Conservation (phyloP, 805 yeast genomes). For the Blastobotrys robertii region DNA sequence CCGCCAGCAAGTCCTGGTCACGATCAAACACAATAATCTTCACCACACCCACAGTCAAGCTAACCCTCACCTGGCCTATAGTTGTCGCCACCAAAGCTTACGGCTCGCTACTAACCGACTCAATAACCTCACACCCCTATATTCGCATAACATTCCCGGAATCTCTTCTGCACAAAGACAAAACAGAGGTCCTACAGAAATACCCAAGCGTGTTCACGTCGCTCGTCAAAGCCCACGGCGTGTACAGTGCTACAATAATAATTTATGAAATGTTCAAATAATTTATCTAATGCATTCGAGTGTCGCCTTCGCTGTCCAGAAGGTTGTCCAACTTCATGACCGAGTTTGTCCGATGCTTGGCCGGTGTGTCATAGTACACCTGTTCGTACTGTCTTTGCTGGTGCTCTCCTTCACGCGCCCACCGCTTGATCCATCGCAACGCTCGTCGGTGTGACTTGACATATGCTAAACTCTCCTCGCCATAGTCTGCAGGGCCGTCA, state of each 20-base stretch:
- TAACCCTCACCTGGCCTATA: too few species aligned
- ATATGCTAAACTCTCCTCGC: constrained; percentile 20
- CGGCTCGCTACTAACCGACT: too few species aligned
- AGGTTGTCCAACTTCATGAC: constrained; percentile 10
- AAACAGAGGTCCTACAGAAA: background rate
- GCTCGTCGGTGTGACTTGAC: constrained; percentile 20
- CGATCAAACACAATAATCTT: too few species aligned
- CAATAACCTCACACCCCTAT: too few species aligned
- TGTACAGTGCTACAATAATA: constrained; percentile 5
- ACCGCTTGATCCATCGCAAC: constrained; percentile 19
- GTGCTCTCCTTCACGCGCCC: constrained; percentile 8
- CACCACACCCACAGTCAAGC: too few species aligned
- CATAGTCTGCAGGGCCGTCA: constrained; percentile 16
- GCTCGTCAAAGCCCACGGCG: constrained; percentile 7
- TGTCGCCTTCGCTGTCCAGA: background rate
- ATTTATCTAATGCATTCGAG: background rate
- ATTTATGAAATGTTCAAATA: constrained; percentile 5
- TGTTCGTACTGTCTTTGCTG: background rate
- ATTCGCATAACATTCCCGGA: background rate
- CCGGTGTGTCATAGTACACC: background rate
- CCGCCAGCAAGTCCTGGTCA: too few species aligned
- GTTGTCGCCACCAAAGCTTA: too few species aligned
- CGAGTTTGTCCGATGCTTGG: background rate
- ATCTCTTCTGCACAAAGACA: background rate
- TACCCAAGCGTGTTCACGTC: constrained; percentile 4